Base-by-base conservation (phyloP, 2,329 filamentous ascomycete species). In the Cladosporium sp. region DNA sequence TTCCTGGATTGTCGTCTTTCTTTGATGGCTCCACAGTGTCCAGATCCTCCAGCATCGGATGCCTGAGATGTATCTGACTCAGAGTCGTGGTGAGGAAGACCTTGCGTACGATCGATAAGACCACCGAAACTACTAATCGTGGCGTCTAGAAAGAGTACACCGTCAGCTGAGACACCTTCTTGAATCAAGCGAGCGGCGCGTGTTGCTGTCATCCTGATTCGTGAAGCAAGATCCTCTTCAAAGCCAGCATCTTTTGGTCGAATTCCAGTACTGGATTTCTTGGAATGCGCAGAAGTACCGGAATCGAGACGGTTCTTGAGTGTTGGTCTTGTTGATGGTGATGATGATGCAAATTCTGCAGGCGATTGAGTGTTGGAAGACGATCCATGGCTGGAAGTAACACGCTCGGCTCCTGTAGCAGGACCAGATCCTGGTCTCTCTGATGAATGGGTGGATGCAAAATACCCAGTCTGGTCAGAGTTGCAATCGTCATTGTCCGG, bases 151-250 rank as follows among this genome's bases (percentile, higher is more conserved):
- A 77, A 77, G 2, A 75, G 66, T 12, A 80, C 77, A 2, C 78
- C 79, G n/a, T 80, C 78, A 3, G 78, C 75, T 8, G 70, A 69
- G 19, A 82, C 67, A n/a, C 78, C 77, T 57, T 80, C 73, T 1
- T 75, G 73, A 3, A 82, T 68, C 0, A 82, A 61, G 28, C 76
- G 73, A 0, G 79, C 77, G 1, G 80, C 80, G 20, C 79, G 72
- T 12, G 70, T 67, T 56, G 81, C 80, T 2, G 76, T 76, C 60
- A 44, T 51, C 35, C n/a, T 44, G 17, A 54, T 17, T 3, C 17
- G n/a, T 3, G 25, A n/a, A 6, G 39, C 5, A 12, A 54, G 22
- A 24, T 53, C 50, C n/a, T 12, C 6, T 3, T 34, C 28, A 3
- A 9, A 17, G 3, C 13, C 2, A 7, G n/a, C 39, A 4, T 15